A percentile compares a stretch with the other conserved stretches of the same genome.
Evolutionary conservation across 116 monocot species (phyloP).

Genomic region (Papilionanthe hybrid): DNA sequence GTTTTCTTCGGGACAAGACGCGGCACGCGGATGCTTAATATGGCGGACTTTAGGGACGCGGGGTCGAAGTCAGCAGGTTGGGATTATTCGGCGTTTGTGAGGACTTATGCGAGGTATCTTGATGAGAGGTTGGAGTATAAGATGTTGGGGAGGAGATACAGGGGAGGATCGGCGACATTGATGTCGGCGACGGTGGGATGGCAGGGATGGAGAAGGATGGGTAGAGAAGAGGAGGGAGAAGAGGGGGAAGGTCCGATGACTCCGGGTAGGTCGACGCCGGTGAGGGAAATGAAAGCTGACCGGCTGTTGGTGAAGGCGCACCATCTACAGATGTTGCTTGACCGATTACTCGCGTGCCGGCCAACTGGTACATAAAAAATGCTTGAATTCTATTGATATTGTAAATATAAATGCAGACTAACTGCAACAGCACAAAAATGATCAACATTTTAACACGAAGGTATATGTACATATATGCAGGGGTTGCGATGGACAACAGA

Average conservation of each 20-base stretch:
- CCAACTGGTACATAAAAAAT: constrained; percentile 81
- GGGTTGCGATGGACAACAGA: constrained; percentile 55
- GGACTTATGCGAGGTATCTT: constrained; percentile 70
- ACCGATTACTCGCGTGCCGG: constrained; percentile 72
- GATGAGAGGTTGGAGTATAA: constrained; percentile 72
- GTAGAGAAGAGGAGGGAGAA: constrained; percentile 14
- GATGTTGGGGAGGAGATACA: constrained; percentile 47
- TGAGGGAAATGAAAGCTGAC: constrained; percentile 59
- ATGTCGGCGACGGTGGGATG: constrained; percentile 14
- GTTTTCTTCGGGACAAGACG: constrained; percentile 73
- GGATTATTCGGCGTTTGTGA: constrained; percentile 82
- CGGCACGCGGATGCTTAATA: constrained; percentile 74
- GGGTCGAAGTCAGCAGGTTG: constrained; percentile 38
- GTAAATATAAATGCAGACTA: too few relatives aligned
- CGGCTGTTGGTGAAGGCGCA: constrained; percentile 37
- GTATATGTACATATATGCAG: constrained; percentile 11
- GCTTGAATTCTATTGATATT: too few relatives aligned
- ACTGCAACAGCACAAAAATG: too few relatives aligned
- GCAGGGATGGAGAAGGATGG: constrained; percentile 3
- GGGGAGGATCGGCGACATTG: constrained; percentile 7
- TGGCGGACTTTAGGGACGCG: constrained; percentile 67
- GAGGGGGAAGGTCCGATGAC: constrained; percentile 7
- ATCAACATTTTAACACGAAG: too few relatives aligned
- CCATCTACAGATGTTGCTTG: constrained; percentile 51
- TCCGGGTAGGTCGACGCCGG: constrained; percentile 29